Conservation (phyloP, 768 basidiomycete species). For the Tylopilus felleus region DNA sequence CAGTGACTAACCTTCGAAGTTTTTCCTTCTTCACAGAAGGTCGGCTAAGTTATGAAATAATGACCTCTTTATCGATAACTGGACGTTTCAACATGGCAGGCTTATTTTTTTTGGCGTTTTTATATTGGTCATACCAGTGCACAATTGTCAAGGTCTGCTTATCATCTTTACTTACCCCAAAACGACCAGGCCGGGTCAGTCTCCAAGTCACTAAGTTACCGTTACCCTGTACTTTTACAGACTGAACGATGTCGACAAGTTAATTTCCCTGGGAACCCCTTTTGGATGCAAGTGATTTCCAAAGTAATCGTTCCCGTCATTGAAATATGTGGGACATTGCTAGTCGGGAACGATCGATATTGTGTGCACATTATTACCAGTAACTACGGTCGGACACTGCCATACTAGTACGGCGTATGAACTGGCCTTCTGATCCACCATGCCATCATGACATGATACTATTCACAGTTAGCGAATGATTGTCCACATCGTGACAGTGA, state of each 20-base stretch:
- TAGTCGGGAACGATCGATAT: neutral
- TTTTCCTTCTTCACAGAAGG: neutral
- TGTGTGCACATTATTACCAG: neutral
- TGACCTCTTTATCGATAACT: neutral
- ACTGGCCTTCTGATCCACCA: neutral
- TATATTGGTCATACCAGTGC: neutral
- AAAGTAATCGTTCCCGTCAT: neutral
- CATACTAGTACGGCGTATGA: neutral
- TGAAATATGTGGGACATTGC: neutral
- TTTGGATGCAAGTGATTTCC: neutral
- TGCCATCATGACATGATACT: neutral
- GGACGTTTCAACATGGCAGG: neutral
- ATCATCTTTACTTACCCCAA: neutral
- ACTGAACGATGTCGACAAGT: neutral
- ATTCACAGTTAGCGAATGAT: neutral
- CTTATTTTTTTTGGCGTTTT: neutral
- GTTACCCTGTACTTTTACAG: slow-evolving; percentile 2
- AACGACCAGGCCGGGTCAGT: too few relatives aligned
- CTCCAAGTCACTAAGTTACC: too few relatives aligned
- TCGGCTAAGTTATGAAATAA: neutral
- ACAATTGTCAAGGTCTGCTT: neutral
- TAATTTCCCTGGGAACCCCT: neutral
- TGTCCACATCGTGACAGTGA: neutral
- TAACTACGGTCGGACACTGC: neutral
- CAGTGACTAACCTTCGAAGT: slow-evolving; percentile 6